Percentiles rank a stretch among this genome's conserved stretches.
Conservation (phyloP, 495 filamentous ascomycete genomes). For the Massariosphaeria phaeospora region DNA sequence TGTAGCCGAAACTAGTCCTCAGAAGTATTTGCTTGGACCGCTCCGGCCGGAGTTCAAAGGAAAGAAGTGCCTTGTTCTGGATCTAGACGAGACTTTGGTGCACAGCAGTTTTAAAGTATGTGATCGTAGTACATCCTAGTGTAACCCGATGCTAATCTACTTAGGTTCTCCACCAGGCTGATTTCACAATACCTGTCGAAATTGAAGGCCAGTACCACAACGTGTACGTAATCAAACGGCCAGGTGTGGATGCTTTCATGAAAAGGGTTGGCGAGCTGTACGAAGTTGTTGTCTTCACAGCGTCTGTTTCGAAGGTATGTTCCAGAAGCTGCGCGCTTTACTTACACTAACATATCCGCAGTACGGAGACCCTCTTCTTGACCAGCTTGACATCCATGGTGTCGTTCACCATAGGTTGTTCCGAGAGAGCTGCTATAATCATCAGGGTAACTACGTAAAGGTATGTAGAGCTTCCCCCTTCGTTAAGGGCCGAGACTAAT, state of each 20-base stretch:
- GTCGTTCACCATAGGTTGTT: constrained; percentile 96
- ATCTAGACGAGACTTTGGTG: constrained; percentile 96
- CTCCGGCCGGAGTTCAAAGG: constrained; percentile 70
- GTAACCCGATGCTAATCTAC: constrained; percentile 28
- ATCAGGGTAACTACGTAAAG: constrained; percentile 99
- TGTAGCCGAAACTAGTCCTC: constrained; percentile 42
- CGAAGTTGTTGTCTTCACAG: constrained; percentile 97
- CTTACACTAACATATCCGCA: constrained; percentile 38
- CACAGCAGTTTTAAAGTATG: constrained; percentile 98
- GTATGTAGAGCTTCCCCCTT: constrained; percentile 40
- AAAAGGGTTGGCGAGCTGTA: constrained; percentile 97
- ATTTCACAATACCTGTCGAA: constrained; percentile 98
- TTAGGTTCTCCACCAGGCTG: constrained; percentile 93
- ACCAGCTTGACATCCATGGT: constrained; percentile 95
- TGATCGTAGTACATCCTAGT: not conserved
- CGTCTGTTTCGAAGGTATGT: constrained; percentile 93
- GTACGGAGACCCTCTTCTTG: constrained; percentile 95
- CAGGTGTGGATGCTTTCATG: constrained; percentile 97
- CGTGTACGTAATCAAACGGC: constrained; percentile 98
- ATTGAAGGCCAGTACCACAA: constrained; percentile 99
- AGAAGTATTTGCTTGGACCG: constrained; percentile 75
- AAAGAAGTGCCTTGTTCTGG: constrained; percentile 90
- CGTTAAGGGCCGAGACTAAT: not conserved
- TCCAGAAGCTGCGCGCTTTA: not conserved
- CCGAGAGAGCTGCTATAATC: constrained; percentile 97